Base-by-base conservation (phyloP, 2,329 filamentous ascomycete species). In the Diaporthe helianthi region DNA sequence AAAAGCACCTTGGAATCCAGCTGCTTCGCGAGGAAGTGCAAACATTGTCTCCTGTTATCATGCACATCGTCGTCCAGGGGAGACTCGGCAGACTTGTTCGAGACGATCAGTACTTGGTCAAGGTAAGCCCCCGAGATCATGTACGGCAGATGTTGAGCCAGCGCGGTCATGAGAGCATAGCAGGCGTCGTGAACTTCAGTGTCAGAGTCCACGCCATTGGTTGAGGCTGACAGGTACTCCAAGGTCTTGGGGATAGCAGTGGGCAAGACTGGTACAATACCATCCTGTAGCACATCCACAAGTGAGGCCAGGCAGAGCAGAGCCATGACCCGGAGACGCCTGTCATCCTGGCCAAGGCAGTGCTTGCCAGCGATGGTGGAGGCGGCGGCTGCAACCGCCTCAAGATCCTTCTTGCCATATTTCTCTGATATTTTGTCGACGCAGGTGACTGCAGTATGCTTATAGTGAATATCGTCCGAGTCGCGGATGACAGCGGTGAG, bases 401-500 rank as follows among this genome's bases (percentile, higher is more conserved):
- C 89, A 1, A 92, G 85, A 76, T 97, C 93, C 78, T 94, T 97
- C 83, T 96, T 97, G 73, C 96, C 97, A 78, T 97, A 98, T 78
- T 95, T 95, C 80, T 98, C 94, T 2, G 93, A 89, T 72, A 99
- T 97, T 79, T 93, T 93, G 80, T 98, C 94, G 53, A 98, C 91
- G 75, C 95, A 98, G 44, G 90, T 90, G 71, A 99, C 90, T 1
- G 94, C 93, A 13, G 93, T 93, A 75, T 94, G 91, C 80, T 95
- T 94, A 78, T 96, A 91, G 33, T 89, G 85, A 65, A 91, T 87
- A 73, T 96, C 90, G 38, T 86, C 83, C 8, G 92, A 91, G 61
- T 91, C 87, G 67, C 90, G 85, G 70, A 99, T 88, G 54, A 97
- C 92, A 24, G 87, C 85, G 22, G 92, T 93, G 71, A 97, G 85